phyloP scores from a whole-genome alignment of 768 basidiomycete genomes.

The Sutorius australiensis region DNA sequence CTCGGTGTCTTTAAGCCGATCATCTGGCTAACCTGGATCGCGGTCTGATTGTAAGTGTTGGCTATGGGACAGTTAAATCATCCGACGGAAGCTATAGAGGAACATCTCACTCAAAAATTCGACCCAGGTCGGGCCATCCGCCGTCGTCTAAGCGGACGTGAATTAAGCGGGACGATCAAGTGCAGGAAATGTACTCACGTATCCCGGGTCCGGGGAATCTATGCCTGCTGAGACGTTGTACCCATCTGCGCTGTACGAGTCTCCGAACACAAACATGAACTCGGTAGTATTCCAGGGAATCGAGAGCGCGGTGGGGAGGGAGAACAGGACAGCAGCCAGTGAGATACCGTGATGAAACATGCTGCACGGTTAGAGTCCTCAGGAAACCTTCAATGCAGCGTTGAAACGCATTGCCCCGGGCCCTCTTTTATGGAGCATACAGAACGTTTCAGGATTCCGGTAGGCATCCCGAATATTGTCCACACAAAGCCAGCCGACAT shows the following conservation, averaged over 20 bases:
- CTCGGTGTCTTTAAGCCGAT: background rate
- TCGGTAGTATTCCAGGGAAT: conserved; percentile 50
- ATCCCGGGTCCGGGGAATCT: conserved; percentile 47
- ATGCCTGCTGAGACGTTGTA: conserved; percentile 58
- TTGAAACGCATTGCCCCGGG: background rate
- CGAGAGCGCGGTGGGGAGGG: conserved; percentile 12
- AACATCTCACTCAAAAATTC: conserved; percentile 42
- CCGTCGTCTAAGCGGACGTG: conserved; percentile 41
- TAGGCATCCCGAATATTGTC: background rate
- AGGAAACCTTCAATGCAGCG: background rate
- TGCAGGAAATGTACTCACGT: conserved; percentile 33
- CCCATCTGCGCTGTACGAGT: conserved; percentile 59
- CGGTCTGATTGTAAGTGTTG: conserved; percentile 52
- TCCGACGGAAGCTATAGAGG: background rate
- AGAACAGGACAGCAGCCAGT: conserved; percentile 4
- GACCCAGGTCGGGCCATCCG: conserved; percentile 65
- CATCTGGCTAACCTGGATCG: conserved; percentile 38
- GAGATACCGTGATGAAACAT: conserved; percentile 13
- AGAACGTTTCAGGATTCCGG: background rate
- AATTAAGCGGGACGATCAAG: background rate
- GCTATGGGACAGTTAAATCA: conserved; percentile 30
- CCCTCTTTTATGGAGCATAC: conserved; percentile 7
- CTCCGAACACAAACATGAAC: conserved; percentile 59
- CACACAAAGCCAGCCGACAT: background rate
- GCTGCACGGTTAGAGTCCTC: background rate